Conservation (phyloP, 805 yeast species). For the Metschnikowia santaceciliae region DNA sequence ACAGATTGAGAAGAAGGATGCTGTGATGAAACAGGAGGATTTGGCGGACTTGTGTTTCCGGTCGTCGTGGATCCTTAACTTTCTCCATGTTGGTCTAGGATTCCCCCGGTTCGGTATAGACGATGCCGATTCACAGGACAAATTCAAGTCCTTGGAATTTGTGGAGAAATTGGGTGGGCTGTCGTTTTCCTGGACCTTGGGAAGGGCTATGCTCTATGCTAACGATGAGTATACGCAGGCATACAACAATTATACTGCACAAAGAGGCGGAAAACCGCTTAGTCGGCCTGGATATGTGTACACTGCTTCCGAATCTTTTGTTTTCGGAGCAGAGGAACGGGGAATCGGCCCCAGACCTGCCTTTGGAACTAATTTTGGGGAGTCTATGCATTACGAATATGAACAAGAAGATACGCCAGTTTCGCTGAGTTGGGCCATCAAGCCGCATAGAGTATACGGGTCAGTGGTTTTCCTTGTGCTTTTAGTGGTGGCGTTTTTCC, state of each 20-base stretch:
- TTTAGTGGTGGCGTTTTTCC: slow-evolving; percentile 23
- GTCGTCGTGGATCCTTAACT: slow-evolving; percentile 53
- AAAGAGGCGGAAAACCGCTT: slow-evolving; percentile 4
- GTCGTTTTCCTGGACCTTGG: slow-evolving; percentile 53
- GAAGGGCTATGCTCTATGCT: slow-evolving; percentile 60
- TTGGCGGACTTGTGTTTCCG: slow-evolving; percentile 56
- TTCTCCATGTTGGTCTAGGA: slow-evolving; percentile 58
- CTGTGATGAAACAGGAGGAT: slow-evolving; percentile 36
- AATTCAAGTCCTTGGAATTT: slow-evolving; percentile 38
- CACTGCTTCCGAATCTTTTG: slow-evolving; percentile 45
- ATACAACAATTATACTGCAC: slow-evolving; percentile 29
- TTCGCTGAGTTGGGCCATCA: slow-evolving; percentile 41
- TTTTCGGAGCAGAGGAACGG: slow-evolving; percentile 50
- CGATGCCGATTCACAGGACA: slow-evolving; percentile 8
- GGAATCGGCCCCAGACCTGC: slow-evolving; percentile 42
- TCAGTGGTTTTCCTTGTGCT: slow-evolving; percentile 27
- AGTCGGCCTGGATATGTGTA: slow-evolving; percentile 45
- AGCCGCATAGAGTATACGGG: slow-evolving; percentile 43
- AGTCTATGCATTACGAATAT: slow-evolving; percentile 27
- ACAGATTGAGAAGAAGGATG: no score
- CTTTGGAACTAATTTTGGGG: slow-evolving; percentile 22
- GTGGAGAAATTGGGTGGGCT: slow-evolving; percentile 41
- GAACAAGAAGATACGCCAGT: slow-evolving; percentile 21
- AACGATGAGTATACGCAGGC: slow-evolving; percentile 49
- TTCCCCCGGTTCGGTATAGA: slow-evolving; percentile 51